Evolutionary conservation across 306 rosid genomes (phyloP).

Genomic region (Abrus pulchellus): DNA sequence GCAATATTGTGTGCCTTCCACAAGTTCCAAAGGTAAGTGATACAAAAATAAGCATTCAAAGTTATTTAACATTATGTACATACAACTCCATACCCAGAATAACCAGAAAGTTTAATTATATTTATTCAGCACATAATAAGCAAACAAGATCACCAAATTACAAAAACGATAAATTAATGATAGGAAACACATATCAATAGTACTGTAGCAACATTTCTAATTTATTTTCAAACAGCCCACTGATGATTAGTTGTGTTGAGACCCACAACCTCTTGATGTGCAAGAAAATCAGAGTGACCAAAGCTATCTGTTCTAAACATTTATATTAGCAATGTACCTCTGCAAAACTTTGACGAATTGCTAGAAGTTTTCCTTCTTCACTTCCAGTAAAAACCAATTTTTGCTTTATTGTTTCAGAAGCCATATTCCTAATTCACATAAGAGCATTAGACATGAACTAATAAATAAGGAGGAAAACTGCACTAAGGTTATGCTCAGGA

Average conservation of each 20-base stretch:
- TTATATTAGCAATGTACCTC: constrained; percentile 66
- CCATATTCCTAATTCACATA: constrained; percentile 79
- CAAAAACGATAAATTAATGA: constrained; percentile 31
- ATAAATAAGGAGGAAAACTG: constrained; percentile 16
- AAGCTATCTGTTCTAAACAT: constrained; percentile 22
- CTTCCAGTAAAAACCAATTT: constrained; percentile 88
- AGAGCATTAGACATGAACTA: constrained; percentile 34
- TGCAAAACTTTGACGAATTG: constrained; percentile 90
- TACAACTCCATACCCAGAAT: constrained; percentile 19
- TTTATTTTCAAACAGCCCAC: constrained; percentile 22
- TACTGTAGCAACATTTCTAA: neutral
- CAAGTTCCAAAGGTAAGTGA: constrained; percentile 21
- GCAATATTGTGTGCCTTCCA: constrained; percentile 13
- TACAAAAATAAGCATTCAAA: constrained; percentile 32
- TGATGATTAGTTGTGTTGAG: constrained; percentile 9
- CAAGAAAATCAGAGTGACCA: constrained; percentile 6
- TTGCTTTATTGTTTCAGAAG: constrained; percentile 88
- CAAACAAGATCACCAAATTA: neutral
- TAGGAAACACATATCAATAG: constrained; percentile 7
- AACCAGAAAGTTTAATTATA: constrained; percentile 15
- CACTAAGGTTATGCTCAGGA: constrained; percentile 28
- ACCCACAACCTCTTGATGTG: constrained; percentile 29
- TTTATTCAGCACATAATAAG: constrained; percentile 8
- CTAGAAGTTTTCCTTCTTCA: constrained; percentile 92
- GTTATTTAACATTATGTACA: constrained; percentile 2